phyloP scores from a whole-genome alignment of 108 stramenopile species.

The Cyclotella sp. region DNA sequence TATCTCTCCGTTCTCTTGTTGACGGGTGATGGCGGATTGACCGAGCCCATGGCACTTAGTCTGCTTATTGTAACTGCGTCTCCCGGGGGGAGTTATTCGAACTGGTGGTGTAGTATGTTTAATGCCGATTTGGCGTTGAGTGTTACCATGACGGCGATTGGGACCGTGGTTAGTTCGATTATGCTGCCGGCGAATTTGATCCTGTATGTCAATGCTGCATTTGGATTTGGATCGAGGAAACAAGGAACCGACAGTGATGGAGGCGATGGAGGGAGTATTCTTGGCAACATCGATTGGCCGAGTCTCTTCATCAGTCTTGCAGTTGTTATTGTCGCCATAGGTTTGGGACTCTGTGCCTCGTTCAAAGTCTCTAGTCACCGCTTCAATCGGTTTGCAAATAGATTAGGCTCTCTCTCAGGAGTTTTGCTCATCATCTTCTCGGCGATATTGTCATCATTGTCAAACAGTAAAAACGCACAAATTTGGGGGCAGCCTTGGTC shows the following conservation, averaged over 20 bases:
- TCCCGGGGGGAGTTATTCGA: conserved; percentile 90
- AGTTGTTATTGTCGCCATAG: conserved; percentile 80
- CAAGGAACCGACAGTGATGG: conserved; percentile 30
- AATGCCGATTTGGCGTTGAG: conserved; percentile 89
- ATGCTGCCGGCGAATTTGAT: conserved; percentile 84
- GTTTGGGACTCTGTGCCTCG: conserved; percentile 67
- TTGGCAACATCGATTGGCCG: conserved; percentile 72
- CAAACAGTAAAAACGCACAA: conserved; percentile 59
- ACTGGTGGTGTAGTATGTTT: conserved; percentile 92
- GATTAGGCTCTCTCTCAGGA: conserved; percentile 69
- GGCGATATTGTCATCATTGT: conserved; percentile 62
- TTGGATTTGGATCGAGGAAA: conserved; percentile 42
- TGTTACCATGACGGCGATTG: conserved; percentile 91
- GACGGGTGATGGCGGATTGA: conserved; percentile 43
- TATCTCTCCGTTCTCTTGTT: conserved; percentile 65
- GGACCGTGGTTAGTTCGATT: conserved; percentile 68
- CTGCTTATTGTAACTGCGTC: conserved; percentile 82
- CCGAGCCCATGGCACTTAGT: conserved; percentile 67
- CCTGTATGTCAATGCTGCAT: conserved; percentile 76
- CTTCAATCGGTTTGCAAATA: conserved; percentile 62
- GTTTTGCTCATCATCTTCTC: conserved; percentile 75
- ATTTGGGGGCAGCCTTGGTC: conserved; percentile 76
- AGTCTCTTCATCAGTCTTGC: conserved; percentile 70
- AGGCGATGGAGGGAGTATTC: conserved; percentile 31
- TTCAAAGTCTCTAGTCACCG: conserved; percentile 52